These are phyloP conservation scores for Nakazawaea anatomiae DNA, from an alignment of 805 yeast genomes.

Conservation along the genomic window DNA sequence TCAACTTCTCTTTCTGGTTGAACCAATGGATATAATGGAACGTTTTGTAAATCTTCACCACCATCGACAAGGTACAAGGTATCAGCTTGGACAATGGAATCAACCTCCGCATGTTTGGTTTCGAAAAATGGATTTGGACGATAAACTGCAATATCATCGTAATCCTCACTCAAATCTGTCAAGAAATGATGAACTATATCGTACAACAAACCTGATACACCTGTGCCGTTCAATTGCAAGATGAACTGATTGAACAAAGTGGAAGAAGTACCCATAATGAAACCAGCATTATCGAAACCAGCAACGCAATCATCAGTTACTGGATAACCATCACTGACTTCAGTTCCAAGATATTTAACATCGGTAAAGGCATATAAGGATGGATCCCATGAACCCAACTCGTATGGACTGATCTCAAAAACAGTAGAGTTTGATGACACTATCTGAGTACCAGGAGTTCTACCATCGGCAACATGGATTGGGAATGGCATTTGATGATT, in stretches of 20 bases:
- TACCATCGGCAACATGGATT: constrained; percentile 57
- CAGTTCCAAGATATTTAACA: constrained; percentile 64
- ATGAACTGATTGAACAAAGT: constrained; percentile 69
- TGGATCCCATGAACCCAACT: constrained; percentile 88
- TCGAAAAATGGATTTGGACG: constrained; percentile 66
- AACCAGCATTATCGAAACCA: constrained; percentile 81
- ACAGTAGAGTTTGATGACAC: constrained; percentile 63
- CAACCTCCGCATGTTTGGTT: constrained; percentile 28
- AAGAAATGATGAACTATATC: constrained; percentile 42
- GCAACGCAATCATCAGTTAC: constrained; percentile 42
- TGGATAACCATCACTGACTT: constrained; percentile 55
- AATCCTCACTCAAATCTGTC: constrained; percentile 37
- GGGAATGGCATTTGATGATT: constrained; percentile 70
- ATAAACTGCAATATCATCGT: constrained; percentile 66
- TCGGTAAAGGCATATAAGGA: constrained; percentile 60
- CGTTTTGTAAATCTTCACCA: constrained; percentile 70
- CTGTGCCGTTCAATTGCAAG: constrained; percentile 49
- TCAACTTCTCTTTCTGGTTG: constrained; percentile 60
- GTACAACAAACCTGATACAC: constrained; percentile 39
- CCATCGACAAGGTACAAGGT: constrained; percentile 65
- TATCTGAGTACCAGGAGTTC: constrained; percentile 54
- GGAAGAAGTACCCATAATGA: constrained; percentile 77
- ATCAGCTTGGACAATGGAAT: constrained; percentile 31
- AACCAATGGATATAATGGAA: constrained; percentile 61
- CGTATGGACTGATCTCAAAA: constrained; percentile 59